phyloP scores from a whole-genome alignment of 2,329 filamentous ascomycete genomes.

The Monilinia vaccinii-corymbosi region DNA sequence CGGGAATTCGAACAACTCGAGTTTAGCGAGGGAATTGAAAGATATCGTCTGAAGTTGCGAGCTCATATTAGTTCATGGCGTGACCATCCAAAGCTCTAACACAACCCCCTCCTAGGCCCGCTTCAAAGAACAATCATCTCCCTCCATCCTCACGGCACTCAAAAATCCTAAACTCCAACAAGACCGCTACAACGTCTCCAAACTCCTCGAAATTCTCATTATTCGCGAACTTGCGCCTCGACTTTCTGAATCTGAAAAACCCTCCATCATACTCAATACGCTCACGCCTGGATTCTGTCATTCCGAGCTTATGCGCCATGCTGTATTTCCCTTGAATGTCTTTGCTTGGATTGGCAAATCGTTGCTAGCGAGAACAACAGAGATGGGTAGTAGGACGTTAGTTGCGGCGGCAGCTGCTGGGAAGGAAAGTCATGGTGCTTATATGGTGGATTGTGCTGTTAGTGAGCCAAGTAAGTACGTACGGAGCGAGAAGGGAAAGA shows the following conservation, averaged over 20 bases:
- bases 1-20: background rate
- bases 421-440: constrained; percentile 26
- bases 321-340: constrained; percentile 22
- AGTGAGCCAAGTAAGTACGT: constrained; percentile 29
- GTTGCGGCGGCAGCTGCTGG: constrained; percentile 26
- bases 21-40: background rate
- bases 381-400: constrained; percentile 30
- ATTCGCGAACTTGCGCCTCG: constrained; percentile 27
- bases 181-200: constrained; percentile 31
- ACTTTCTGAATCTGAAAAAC: constrained; percentile 19
- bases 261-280: constrained; percentile 28
- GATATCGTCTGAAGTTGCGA: background rate
- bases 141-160: constrained; percentile 19
- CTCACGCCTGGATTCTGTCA: constrained; percentile 31
- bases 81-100: background rate
- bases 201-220: constrained; percentile 29
- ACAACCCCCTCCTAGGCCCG: constrained; percentile 15
- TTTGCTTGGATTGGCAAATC: constrained; percentile 20
- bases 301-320: constrained; percentile 28
- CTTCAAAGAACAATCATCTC: constrained; percentile 20
- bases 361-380: constrained; percentile 26
- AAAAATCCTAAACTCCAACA: constrained; percentile 17
- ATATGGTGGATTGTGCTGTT: constrained; percentile 24
- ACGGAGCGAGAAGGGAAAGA: constrained; percentile 32
- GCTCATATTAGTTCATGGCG: background rate